Percentiles rank a stretch among this genome's conserved stretches.
Evolutionary conservation across 345 rosid species (phyloP).

Genomic region (Boechera divaricarpa): DNA sequence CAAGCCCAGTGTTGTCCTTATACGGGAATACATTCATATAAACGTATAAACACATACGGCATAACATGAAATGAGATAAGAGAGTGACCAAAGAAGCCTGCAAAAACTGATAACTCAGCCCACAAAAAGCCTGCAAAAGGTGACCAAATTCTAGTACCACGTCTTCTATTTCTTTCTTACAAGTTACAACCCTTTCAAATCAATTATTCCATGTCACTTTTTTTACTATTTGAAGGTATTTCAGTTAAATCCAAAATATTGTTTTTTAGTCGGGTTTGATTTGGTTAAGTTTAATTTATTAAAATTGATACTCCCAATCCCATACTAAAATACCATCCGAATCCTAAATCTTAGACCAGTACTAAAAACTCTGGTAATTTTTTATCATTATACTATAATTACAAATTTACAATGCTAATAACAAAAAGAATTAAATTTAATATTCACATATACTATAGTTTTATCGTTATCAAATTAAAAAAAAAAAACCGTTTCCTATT

Average conservation of each 20-base stretch:
- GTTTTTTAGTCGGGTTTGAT: not conserved
- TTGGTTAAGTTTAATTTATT: not conserved
- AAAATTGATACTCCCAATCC: not conserved
- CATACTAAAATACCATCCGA: no score
- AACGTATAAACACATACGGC: not conserved
- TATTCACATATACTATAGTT: not conserved
- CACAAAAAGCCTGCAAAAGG: conserved; percentile 31
- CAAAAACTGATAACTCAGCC: not conserved
- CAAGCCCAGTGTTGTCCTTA: conserved; percentile 21
- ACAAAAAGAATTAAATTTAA: not conserved
- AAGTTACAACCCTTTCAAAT: conserved; percentile 15
- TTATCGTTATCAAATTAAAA: not conserved
- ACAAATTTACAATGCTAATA: not conserved
- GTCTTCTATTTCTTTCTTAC: conserved; percentile 4
- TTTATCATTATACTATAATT: no score
- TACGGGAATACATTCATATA: not conserved
- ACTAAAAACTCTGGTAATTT: no score
- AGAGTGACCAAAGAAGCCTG: conserved; percentile 13
- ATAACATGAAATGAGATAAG: conserved; percentile 5
- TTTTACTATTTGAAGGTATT: conserved; percentile 1
- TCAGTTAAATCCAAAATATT: not conserved
- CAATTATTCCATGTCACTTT: not conserved
- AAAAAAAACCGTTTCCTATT: not conserved
- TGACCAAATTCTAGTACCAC: conserved; percentile 1
- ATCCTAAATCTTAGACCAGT: no score